phyloP scores from a whole-genome alignment of 805 yeast genomes.

The Teunomyces gatunensis region DNA sequence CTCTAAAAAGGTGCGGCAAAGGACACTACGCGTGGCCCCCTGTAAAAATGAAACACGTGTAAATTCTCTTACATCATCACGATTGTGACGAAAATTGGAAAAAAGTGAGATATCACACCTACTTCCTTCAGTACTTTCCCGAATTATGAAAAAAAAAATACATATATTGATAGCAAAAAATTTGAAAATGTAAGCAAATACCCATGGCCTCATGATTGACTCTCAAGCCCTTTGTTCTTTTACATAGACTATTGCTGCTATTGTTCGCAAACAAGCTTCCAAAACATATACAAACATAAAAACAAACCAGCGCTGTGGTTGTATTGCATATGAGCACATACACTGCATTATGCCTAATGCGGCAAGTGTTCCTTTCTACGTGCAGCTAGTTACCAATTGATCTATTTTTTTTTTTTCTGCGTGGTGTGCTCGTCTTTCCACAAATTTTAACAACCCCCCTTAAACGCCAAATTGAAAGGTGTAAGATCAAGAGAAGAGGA shows the following conservation, averaged over 20 bases:
- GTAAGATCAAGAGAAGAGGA: neutral
- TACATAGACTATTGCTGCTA: too few relatives aligned
- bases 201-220: too few relatives aligned
- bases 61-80: neutral
- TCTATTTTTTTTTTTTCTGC: neutral
- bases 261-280: neutral
- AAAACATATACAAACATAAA: neutral
- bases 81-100: neutral
- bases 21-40: neutral
- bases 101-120: too few relatives aligned
- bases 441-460: neutral
- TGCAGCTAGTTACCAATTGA: neutral
- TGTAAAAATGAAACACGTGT: neutral
- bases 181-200: too few relatives aligned
- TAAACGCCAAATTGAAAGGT: neutral
- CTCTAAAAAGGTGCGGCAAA: neutral
- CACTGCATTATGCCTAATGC: neutral
- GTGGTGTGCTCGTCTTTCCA: neutral
- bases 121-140: too few relatives aligned
- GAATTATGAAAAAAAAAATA: too few relatives aligned
- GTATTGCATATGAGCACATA: neutral
- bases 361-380: neutral
- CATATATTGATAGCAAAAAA: too few relatives aligned
- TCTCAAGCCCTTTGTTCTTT: too few relatives aligned
- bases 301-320: neutral